Percentiles rank a stretch among this genome's conserved stretches.
These are phyloP conservation scores for Syncephalis plumigaleata DNA, from an alignment of 371 early-diverging fungal species.

Conservation along the genomic window DNA sequence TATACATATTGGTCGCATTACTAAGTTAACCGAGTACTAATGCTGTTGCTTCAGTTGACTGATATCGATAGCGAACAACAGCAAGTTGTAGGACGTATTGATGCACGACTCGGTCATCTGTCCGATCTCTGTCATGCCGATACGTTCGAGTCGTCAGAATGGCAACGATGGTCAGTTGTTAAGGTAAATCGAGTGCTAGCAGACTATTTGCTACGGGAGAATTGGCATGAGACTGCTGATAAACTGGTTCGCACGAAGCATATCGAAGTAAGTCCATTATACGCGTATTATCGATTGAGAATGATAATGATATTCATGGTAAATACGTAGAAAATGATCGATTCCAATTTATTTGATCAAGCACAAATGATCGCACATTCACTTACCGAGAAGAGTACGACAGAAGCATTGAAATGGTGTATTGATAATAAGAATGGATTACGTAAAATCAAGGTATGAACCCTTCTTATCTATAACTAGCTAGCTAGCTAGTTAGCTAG, in stretches of 20 bases:
- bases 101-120: too few relatives aligned
- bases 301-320: neutral
- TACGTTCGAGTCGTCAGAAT: neutral
- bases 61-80: too few relatives aligned
- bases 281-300: neutral
- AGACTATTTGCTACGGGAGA: constrained; percentile 83
- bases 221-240: constrained; percentile 56
- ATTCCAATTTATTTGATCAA: constrained; percentile 73
- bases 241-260: constrained; percentile 34
- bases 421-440: constrained; percentile 70
- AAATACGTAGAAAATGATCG: constrained; percentile 57
- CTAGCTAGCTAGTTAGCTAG: too few relatives aligned
- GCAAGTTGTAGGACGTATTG: too few relatives aligned
- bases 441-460: constrained; percentile 49
- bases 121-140: too few relatives aligned
- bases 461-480: too few relatives aligned
- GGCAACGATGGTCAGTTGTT: constrained; percentile 55
- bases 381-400: constrained; percentile 49
- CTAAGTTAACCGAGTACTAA: too few relatives aligned
- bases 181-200: constrained; percentile 74
- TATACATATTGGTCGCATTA: too few relatives aligned
- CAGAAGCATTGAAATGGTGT: constrained; percentile 83
- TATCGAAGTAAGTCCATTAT: constrained; percentile 34
- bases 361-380: constrained; percentile 62
- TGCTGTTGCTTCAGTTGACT: too few relatives aligned